Conservation (phyloP, 192 early-diverging fungal genomes). For the Bifiguratus adelaidae region DNA sequence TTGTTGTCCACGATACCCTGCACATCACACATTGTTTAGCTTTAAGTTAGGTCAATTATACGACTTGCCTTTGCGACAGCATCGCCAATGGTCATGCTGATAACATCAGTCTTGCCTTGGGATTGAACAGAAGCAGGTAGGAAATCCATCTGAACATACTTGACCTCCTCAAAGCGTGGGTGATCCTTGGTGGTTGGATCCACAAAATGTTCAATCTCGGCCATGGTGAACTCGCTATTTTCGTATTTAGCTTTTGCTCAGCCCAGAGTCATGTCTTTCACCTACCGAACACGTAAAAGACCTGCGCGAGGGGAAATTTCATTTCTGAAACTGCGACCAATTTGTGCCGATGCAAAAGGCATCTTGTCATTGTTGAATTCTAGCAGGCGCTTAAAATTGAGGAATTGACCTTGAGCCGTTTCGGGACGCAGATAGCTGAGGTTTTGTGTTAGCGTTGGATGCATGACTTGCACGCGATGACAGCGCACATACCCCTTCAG, state of each 20-base stretch:
- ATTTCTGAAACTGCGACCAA: slow-evolving; percentile 98
- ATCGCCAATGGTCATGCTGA: slow-evolving; percentile 75
- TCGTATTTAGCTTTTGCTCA: neutral
- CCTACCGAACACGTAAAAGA: slow-evolving; percentile 83
- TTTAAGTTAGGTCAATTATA: slow-evolving; percentile 6
- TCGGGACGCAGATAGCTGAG: slow-evolving; percentile 87
- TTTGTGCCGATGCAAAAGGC: slow-evolving; percentile 98
- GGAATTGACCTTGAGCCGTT: slow-evolving; percentile 99
- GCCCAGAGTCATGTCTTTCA: slow-evolving; percentile 3
- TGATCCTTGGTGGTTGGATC: slow-evolving; percentile 91
- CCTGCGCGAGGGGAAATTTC: slow-evolving; percentile 96
- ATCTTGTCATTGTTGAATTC: slow-evolving; percentile 98
- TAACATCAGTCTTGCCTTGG: slow-evolving; percentile 58
- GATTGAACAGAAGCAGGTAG: slow-evolving; percentile 72
- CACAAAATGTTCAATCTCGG: slow-evolving; percentile 99
- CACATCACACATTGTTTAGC: neutral
- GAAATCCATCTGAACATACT: slow-evolving; percentile 64
- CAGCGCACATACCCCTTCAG: slow-evolving; percentile 58
- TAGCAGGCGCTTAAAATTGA: slow-evolving; percentile 94
- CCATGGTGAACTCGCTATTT: slow-evolving; percentile 91
- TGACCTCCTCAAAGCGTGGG: slow-evolving; percentile 79
- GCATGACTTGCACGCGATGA: slow-evolving; percentile 3
- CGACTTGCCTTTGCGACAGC: slow-evolving; percentile 65
- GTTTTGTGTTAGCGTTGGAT: too few relatives aligned
- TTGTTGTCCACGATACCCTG: slow-evolving; percentile 86